Evolutionary conservation across 2,329 filamentous ascomycete genomes (phyloP).

Genomic region (Xylaria sp.): DNA sequence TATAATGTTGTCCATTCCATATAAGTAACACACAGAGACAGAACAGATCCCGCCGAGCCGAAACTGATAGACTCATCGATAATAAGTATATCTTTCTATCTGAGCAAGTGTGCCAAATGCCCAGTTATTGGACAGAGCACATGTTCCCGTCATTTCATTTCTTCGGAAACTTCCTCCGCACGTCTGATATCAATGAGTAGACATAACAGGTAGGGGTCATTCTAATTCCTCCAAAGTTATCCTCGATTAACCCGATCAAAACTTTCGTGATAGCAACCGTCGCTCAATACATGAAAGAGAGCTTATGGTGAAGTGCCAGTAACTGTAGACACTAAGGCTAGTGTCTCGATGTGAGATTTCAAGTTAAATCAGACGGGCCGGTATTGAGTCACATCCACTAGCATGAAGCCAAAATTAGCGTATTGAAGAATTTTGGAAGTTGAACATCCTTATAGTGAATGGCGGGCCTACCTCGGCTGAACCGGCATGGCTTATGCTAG

Average conservation of each 20-base stretch:
- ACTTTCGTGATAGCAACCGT: constrained; percentile 15
- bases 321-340: background rate
- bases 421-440: background rate
- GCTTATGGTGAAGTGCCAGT: constrained; percentile 9
- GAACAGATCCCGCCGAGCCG: constrained; percentile 20
- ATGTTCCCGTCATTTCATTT: constrained; percentile 3
- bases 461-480: constrained; percentile 33
- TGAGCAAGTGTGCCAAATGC: constrained; percentile 15
- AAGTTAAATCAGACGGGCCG: constrained; percentile 1
- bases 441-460: background rate
- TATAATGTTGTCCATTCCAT: constrained; percentile 20
- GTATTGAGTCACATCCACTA: constrained; percentile 19
- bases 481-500: constrained; percentile 31
- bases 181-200: background rate
- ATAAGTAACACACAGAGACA: constrained; percentile 18
- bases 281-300: constrained; percentile 5
- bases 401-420: constrained; percentile 2
- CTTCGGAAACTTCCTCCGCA: background rate
- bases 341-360: background rate
- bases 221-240: constrained; percentile 10
- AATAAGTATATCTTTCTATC: constrained; percentile 15
- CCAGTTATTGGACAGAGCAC: constrained; percentile 4
- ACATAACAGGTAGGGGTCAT: background rate
- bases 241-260: constrained; percentile 14
- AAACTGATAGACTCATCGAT: background rate